Percentiles rank a stretch among this genome's conserved stretches.
These are phyloP conservation scores for Trichophyton verrucosum DNA, from an alignment of 2,329 filamentous ascomycete species.

Conservation along the genomic window DNA sequence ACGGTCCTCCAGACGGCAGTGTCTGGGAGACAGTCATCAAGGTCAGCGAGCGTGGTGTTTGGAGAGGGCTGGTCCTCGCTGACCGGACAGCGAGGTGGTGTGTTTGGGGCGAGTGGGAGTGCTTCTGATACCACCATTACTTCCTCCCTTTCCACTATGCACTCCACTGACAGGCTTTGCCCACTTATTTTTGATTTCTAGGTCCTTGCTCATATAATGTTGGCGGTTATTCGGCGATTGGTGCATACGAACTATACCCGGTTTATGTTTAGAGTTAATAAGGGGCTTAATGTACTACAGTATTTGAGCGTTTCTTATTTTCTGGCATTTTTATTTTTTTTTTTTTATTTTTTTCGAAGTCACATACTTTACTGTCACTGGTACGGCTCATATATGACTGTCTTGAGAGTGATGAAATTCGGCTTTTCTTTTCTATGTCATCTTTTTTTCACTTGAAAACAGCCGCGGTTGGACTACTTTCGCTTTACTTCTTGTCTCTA, in stretches of 20 bases:
- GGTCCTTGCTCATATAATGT: background rate
- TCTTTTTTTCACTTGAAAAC: background rate
- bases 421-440: background rate
- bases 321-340: background rate
- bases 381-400: background rate
- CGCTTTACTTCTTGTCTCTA: background rate
- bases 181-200: constrained; percentile 2
- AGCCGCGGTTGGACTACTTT: background rate
- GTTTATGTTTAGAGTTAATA: constrained; percentile 3
- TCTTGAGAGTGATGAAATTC: background rate
- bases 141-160: background rate
- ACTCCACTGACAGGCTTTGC: background rate
- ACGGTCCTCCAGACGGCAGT: constrained; percentile 39
- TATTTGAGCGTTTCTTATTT: constrained; percentile 3
- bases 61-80: constrained; percentile 51
- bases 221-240: constrained; percentile 1
- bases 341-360: background rate
- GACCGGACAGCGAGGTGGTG: constrained; percentile 56
- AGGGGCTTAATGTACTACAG: background rate
- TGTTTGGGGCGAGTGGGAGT: constrained; percentile 57
- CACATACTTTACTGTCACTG: background rate
- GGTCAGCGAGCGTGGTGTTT: constrained; percentile 50
- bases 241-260: constrained; percentile 6
- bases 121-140: constrained; percentile 30
- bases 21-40: constrained; percentile 57